These are phyloP conservation scores for Beauveria australis DNA, from an alignment of 2,329 filamentous ascomycete genomes.

Conservation along the genomic window DNA sequence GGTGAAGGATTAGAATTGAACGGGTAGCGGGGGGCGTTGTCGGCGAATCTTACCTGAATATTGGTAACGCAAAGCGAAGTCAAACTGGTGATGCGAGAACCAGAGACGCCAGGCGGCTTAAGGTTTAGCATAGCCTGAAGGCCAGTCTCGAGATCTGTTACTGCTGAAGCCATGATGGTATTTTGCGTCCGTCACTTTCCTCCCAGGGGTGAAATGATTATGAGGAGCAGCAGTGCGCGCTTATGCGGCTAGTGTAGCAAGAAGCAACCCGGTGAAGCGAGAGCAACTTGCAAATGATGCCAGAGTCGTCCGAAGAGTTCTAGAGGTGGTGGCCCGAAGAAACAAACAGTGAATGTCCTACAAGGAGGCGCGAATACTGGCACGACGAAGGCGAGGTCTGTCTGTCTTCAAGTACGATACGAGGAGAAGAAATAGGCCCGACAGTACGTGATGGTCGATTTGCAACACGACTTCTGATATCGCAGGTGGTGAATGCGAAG, in stretches of 20 bases:
- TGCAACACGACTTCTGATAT: neutral
- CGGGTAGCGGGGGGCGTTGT: neutral
- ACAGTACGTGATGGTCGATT: slow-evolving; percentile 1
- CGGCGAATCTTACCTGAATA: slow-evolving; percentile 60
- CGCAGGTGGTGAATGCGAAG: neutral
- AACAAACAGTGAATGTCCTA: slow-evolving; percentile 8
- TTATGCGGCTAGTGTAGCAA: slow-evolving; percentile 1
- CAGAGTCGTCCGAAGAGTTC: neutral
- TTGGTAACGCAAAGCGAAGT: slow-evolving; percentile 83
- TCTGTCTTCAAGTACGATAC: slow-evolving; percentile 10
- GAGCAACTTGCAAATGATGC: neutral
- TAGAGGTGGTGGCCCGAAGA: neutral
- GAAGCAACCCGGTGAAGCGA: neutral
- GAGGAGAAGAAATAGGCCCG: neutral
- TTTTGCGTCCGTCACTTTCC: neutral
- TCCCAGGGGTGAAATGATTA: neutral
- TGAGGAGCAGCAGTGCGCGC: neutral
- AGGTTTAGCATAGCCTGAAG: slow-evolving; percentile 86
- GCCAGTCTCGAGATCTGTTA: slow-evolving; percentile 83
- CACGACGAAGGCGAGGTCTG: neutral
- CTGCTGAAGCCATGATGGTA: slow-evolving; percentile 61
- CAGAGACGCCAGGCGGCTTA: slow-evolving; percentile 90
- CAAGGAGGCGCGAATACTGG: slow-evolving; percentile 9
- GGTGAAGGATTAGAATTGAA: neutral
- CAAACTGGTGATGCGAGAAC: slow-evolving; percentile 81